Percentiles rank a stretch among this genome's conserved stretches.
These are phyloP conservation scores for Vitis hybrid DNA, from an alignment of 177 flowering plant species.

Conservation along the genomic window DNA sequence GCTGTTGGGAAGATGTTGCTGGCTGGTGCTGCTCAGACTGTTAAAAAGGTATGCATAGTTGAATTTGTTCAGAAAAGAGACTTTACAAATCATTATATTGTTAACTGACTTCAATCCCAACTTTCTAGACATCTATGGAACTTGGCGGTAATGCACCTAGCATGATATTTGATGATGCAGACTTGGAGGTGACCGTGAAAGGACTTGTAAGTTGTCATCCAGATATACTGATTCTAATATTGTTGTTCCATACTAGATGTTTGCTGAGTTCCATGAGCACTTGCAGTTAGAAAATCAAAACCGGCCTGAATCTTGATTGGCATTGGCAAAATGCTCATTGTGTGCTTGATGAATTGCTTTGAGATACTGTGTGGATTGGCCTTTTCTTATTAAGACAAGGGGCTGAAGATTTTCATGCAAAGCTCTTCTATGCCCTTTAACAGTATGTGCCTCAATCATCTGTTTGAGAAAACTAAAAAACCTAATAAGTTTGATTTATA, in stretches of 20 bases:
- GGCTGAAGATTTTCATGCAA: too few species aligned
- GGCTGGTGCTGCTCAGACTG: slow-evolving; percentile 92
- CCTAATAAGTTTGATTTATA: too few species aligned
- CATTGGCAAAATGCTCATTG: too few species aligned
- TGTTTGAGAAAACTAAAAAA: too few species aligned
- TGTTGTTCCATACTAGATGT: neutral
- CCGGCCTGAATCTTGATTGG: too few species aligned
- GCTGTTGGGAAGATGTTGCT: slow-evolving; percentile 96
- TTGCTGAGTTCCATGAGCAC: too few species aligned
- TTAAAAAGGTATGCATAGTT: slow-evolving; percentile 64
- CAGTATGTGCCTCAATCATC: too few species aligned
- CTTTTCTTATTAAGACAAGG: too few species aligned
- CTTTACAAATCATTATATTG: neutral
- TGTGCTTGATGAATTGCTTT: too few species aligned
- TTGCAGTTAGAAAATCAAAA: too few species aligned
- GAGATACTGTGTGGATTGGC: too few species aligned
- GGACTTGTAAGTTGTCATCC: slow-evolving; percentile 67
- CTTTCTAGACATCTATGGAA: slow-evolving; percentile 77
- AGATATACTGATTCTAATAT: neutral
- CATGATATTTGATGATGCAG: slow-evolving; percentile 96
- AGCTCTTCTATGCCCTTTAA: too few species aligned
- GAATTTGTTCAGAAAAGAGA: neutral
- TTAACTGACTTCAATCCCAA: slow-evolving; percentile 2
- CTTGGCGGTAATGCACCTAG: slow-evolving; percentile 99
- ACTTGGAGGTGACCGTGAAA: slow-evolving; percentile 91